These are phyloP conservation scores for Suaeda aralocaspica DNA, from an alignment of 148 eudicot genomes.

Conservation along the genomic window DNA sequence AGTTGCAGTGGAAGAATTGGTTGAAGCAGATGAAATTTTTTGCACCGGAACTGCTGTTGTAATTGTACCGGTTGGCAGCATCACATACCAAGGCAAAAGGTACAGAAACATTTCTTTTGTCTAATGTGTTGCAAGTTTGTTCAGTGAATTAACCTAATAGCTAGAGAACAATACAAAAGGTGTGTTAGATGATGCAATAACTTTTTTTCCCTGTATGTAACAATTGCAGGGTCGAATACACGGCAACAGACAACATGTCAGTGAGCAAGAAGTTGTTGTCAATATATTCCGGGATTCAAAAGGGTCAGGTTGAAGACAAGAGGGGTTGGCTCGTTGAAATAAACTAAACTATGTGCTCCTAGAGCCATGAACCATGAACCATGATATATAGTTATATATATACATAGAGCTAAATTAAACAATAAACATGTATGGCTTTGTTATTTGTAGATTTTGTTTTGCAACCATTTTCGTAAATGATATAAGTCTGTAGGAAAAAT, in stretches of 20 bases:
- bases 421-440: slow-evolving; percentile 45
- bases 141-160: not conserved
- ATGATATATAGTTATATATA: not conserved
- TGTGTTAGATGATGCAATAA: not conserved
- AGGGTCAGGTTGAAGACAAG: slow-evolving; percentile 56
- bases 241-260: slow-evolving; percentile 18
- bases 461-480: not conserved
- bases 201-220: not conserved
- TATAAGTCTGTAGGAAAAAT: not conserved
- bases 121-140: not conserved
- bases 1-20: slow-evolving; percentile 55
- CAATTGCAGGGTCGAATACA: slow-evolving; percentile 50
- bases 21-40: slow-evolving; percentile 75
- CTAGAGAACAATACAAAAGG: not conserved
- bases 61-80: slow-evolving; percentile 61
- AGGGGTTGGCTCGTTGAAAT: slow-evolving; percentile 66
- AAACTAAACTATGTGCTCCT: slow-evolving; percentile 1
- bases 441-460: not conserved
- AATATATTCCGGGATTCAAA: slow-evolving; percentile 43
- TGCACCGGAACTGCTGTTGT: slow-evolving; percentile 85
- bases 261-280: slow-evolving; percentile 35
- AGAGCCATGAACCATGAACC: too few relatives aligned
- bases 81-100: slow-evolving; percentile 63
- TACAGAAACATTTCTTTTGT: not conserved
- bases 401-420: not conserved